phyloP scores from a whole-genome alignment of 2,329 filamentous ascomycete genomes.

The Talaromyces rugulosus region DNA sequence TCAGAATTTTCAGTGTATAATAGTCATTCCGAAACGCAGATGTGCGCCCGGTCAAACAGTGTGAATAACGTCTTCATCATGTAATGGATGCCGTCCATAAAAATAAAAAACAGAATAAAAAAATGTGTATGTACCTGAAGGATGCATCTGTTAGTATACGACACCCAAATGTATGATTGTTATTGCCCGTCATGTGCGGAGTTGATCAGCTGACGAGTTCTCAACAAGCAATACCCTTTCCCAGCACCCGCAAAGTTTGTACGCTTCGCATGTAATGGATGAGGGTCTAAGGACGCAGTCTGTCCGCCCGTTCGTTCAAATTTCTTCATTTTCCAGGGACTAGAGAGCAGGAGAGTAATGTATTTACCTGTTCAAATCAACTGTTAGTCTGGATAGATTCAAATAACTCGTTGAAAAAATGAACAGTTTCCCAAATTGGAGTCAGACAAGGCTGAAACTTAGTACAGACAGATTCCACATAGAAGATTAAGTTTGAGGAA shows the following conservation, averaged over 20 bases:
- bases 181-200: not conserved
- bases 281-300: conserved; percentile 50
- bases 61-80: conserved; percentile 67
- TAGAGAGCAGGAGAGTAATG: conserved; percentile 11
- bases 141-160: conserved; percentile 1
- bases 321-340: conserved; percentile 51
- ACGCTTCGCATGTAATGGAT: conserved; percentile 55
- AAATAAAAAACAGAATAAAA: conserved; percentile 12
- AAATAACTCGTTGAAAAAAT: conserved; percentile 17
- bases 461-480: conserved; percentile 60
- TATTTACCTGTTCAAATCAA: conserved; percentile 8
- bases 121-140: conserved; percentile 23
- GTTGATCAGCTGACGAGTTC: conserved; percentile 60
- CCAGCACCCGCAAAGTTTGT: conserved; percentile 60
- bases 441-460: conserved; percentile 71
- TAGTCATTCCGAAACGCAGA: conserved; percentile 53
- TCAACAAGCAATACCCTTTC: conserved; percentile 60
- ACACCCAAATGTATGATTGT: not conserved
- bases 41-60: conserved; percentile 61
- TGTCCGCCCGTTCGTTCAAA: conserved; percentile 68
- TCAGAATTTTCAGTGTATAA: conserved; percentile 64
- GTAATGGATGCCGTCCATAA: conserved; percentile 36
- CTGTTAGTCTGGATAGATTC: conserved; percentile 12
- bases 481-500: conserved; percentile 63
- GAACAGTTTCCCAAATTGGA: conserved; percentile 9